Conservation (phyloP, 2,329 filamentous ascomycete species). For the Chrysoporthe deuterocubensis region DNA sequence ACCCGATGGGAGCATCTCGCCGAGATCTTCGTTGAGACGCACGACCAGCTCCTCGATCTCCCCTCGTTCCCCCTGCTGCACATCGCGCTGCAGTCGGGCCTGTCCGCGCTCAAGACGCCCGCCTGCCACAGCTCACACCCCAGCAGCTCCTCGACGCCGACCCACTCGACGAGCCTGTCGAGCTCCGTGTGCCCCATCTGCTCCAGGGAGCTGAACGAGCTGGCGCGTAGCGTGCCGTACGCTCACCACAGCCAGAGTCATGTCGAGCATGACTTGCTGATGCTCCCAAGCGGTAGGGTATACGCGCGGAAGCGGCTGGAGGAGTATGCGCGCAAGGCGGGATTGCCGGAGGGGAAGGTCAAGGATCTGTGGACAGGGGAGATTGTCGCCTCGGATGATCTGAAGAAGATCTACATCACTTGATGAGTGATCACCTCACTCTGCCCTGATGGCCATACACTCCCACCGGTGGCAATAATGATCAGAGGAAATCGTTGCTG, state of each 20-base stretch:
- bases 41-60: constrained; percentile 83
- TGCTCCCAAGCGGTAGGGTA: constrained; percentile 85
- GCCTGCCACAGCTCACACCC: constrained; percentile 68
- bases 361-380: constrained; percentile 81
- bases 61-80: constrained; percentile 85
- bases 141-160: constrained; percentile 32
- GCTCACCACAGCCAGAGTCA: constrained; percentile 94
- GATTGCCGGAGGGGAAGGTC: constrained; percentile 66
- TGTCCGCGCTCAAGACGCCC: constrained; percentile 94
- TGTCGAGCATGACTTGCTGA: constrained; percentile 83
- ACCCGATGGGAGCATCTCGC: constrained; percentile 78
- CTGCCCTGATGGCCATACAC: not conserved
- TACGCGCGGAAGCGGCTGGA: constrained; percentile 78
- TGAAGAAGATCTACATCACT: constrained; percentile 92
- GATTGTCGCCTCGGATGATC: constrained; percentile 61
- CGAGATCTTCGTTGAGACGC: constrained; percentile 79
- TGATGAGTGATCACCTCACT: constrained; percentile 42
- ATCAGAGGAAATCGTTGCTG: not conserved
- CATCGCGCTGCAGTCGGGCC: constrained; percentile 85
- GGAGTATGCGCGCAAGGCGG: constrained; percentile 79
- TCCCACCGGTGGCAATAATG: not conserved
- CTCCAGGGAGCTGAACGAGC: constrained; percentile 89
- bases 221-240: constrained; percentile 88
- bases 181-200: constrained; percentile 93
- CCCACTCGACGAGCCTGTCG: constrained; percentile 57